Percentiles rank a stretch among this genome's conserved stretches.
These are phyloP conservation scores for Solanum sitiens DNA, from an alignment of 257 asterid species.

Conservation along the genomic window DNA sequence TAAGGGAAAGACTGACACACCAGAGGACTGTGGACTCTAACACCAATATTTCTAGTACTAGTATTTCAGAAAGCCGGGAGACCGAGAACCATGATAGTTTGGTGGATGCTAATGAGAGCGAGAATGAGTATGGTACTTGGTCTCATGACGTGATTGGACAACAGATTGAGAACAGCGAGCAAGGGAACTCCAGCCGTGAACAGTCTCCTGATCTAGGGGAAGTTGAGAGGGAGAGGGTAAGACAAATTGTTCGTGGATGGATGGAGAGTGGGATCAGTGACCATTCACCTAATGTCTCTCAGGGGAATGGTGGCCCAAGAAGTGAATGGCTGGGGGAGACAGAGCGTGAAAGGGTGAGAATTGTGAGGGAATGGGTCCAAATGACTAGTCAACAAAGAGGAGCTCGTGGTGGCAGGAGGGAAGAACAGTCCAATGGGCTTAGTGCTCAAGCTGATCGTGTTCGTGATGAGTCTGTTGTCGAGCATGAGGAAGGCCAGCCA, in stretches of 20 bases:
- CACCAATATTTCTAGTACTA: constrained; percentile 32
- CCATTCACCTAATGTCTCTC: constrained; percentile 48
- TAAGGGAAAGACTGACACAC: constrained; percentile 60
- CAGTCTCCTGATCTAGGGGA: constrained; percentile 87
- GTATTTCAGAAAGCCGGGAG: constrained; percentile 43
- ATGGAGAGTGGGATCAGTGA: constrained; percentile 81
- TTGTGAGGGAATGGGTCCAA: constrained; percentile 92
- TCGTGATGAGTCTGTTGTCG: constrained; percentile 38
- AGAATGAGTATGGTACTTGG: constrained; percentile 52
- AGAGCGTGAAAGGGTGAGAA: constrained; percentile 91
- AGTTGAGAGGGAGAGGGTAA: constrained; percentile 81
- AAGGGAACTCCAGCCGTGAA: constrained; percentile 64
- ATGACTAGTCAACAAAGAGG: constrained; percentile 94
- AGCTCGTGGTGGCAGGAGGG: constrained; percentile 41
- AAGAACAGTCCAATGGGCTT: constrained; percentile 30
- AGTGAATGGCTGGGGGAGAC: constrained; percentile 94
- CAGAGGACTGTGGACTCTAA: constrained; percentile 56
- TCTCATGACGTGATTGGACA: constrained; percentile 33
- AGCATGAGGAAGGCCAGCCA: constrained; percentile 62
- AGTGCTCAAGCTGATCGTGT: constrained; percentile 35
- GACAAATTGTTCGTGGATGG: constrained; percentile 97
- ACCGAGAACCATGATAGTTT: constrained; percentile 44
- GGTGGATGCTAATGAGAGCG: constrained; percentile 58
- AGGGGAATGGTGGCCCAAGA: constrained; percentile 54
- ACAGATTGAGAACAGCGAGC: constrained; percentile 34